These are phyloP conservation scores for Daphne laureola DNA, from an alignment of 441 rosid genomes.

Conservation along the genomic window DNA sequence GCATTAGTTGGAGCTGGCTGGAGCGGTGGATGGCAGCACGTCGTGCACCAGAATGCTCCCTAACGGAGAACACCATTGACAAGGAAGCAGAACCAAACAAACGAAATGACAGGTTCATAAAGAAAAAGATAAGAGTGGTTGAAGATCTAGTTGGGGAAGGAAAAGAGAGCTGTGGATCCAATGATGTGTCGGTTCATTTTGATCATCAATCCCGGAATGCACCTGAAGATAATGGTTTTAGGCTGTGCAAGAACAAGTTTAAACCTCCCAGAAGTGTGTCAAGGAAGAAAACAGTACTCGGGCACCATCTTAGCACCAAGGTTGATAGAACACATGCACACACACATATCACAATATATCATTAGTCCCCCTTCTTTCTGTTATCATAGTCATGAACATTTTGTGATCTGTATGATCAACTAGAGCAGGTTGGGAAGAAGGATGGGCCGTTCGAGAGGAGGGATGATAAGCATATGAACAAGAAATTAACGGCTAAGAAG, in stretches of 20 bases:
- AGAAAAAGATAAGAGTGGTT: constrained; percentile 15
- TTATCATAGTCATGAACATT: constrained; percentile 7
- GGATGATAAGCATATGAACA: constrained; percentile 26
- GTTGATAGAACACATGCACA: constrained; percentile 14
- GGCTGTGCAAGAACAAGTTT: constrained; percentile 20
- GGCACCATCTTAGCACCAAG: constrained; percentile 29
- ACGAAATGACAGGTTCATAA: constrained; percentile 20
- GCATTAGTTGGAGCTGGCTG: constrained; percentile 78
- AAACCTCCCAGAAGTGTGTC: constrained; percentile 32
- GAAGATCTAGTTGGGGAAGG: constrained; percentile 43
- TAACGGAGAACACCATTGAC: constrained; percentile 19
- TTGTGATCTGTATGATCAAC: background rate
- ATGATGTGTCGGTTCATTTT: constrained; percentile 46
- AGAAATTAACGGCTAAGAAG: constrained; percentile 11
- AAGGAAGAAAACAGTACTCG: constrained; percentile 40
- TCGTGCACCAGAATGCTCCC: constrained; percentile 41
- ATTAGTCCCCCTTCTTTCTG: background rate
- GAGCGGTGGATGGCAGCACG: constrained; percentile 93
- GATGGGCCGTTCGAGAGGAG: constrained; percentile 26
- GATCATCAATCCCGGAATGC: constrained; percentile 25
- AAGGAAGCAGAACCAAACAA: constrained; percentile 22
- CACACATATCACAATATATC: no score
- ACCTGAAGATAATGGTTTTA: constrained; percentile 19
- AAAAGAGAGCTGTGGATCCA: constrained; percentile 82
- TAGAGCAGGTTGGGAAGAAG: constrained; percentile 36